Percentiles rank a stretch among this genome's conserved stretches.
phyloP scores from a whole-genome alignment of 78 protist genomes.

The Corallochytrium limacisporum region DNA sequence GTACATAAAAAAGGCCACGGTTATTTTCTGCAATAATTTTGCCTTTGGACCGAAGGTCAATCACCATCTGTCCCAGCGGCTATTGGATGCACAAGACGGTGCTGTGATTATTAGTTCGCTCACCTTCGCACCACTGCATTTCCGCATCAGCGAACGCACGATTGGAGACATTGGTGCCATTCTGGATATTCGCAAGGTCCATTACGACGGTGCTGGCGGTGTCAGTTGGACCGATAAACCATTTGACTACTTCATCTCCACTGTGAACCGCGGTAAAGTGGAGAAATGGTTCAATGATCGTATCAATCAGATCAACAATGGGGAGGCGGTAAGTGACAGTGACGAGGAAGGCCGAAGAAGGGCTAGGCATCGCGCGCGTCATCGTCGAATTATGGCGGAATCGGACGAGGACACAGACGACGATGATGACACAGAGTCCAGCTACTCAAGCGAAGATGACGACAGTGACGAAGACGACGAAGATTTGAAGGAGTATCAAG shows the following conservation, averaged over 20 bases:
- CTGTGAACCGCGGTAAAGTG: background rate
- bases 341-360: too few species aligned
- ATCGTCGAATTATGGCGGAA: too few species aligned
- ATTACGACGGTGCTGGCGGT: constrained; percentile 6
- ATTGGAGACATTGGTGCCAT: constrained; percentile 20
- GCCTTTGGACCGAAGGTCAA: background rate
- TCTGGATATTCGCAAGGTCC: background rate
- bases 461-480: too few species aligned
- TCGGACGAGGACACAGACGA: too few species aligned
- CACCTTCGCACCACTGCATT: background rate
- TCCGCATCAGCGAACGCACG: background rate
- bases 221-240: constrained; percentile 19
- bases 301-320: too few species aligned
- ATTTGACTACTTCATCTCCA: constrained; percentile 13
- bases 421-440: too few species aligned
- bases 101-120: background rate
- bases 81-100: background rate
- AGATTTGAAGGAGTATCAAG: too few species aligned
- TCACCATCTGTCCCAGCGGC: background rate
- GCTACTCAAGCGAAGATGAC: too few species aligned
- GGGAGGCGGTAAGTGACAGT: too few species aligned
- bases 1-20: background rate
- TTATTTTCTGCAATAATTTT: background rate
- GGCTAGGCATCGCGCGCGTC: too few species aligned
- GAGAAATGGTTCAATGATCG: too few species aligned